Evolutionary conservation across 2,329 filamentous ascomycete species (phyloP).

Genomic region (Nigrograna mackinnonii): DNA sequence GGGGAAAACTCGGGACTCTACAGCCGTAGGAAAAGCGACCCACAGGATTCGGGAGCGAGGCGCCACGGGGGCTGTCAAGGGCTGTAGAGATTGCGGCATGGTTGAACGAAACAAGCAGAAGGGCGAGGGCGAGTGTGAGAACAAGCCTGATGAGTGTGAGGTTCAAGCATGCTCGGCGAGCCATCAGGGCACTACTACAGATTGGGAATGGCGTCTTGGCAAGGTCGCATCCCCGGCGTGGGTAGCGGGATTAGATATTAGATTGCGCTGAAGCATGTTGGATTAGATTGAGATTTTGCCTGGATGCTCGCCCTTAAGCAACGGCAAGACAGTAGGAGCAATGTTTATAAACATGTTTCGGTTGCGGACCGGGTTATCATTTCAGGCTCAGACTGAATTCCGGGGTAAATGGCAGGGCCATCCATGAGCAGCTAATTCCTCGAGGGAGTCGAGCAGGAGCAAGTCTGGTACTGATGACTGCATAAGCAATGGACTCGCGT

Average conservation of each 20-base stretch:
- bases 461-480: no score
- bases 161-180: conserved; percentile 4
- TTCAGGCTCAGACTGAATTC: conserved; percentile 12
- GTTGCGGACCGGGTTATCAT: conserved; percentile 11
- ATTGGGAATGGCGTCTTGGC: conserved; percentile 1
- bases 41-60: no score
- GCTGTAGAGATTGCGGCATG: no score
- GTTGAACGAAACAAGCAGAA: no score
- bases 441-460: background rate
- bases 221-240: background rate
- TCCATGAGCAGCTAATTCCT: conserved; percentile 9
- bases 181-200: background rate
- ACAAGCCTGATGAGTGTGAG: no score
- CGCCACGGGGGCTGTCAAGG: no score
- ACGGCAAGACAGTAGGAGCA: background rate
- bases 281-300: background rate
- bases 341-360: background rate
- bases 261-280: background rate
- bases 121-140: no score
- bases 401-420: conserved; percentile 9
- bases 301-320: background rate
- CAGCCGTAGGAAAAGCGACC: no score
- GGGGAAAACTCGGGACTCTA: no score
- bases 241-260: background rate
- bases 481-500: no score